These are phyloP conservation scores for Eucalyptus pauciflora DNA, from an alignment of 345 rosid species.

Conservation along the genomic window DNA sequence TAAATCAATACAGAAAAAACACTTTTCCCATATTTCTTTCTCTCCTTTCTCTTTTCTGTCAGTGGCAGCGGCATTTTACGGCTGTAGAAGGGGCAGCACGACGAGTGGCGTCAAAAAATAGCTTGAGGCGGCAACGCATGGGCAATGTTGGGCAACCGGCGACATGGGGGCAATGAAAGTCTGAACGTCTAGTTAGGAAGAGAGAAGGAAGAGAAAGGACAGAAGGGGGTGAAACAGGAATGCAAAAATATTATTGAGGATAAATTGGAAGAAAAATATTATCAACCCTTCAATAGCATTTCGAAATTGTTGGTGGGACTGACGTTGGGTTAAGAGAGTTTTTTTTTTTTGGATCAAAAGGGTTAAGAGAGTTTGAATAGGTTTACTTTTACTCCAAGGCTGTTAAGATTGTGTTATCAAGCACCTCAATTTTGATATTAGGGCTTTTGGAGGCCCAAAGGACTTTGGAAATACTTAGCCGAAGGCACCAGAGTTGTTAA, in stretches of 20 bases:
- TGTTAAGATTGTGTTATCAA: not conserved
- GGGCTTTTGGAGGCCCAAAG: not conserved
- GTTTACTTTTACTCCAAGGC: not conserved
- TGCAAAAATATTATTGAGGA: not conserved
- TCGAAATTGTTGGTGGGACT: not conserved
- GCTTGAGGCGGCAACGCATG: not conserved
- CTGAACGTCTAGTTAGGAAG: not conserved
- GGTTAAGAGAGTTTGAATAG: not conserved
- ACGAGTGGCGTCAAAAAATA: not conserved
- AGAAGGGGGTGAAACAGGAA: not conserved
- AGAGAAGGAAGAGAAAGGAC: not conserved
- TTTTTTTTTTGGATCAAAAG: not conserved
- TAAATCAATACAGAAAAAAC: too few species aligned
- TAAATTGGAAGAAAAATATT: not conserved
- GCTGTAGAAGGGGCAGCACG: not conserved
- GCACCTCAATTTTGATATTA: not conserved
- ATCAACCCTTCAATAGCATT: not conserved
- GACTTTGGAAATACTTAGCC: not conserved
- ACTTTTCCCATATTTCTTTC: too few species aligned
- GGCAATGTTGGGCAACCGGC: not conserved
- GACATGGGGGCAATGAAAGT: not conserved
- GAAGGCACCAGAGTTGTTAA: not conserved
- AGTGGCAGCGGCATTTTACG: not conserved
- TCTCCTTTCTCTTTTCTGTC: too few species aligned
- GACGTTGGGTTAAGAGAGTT: not conserved